Conservation (phyloP, 2,329 filamentous ascomycete genomes). For the Akanthomyces dipterigenus region DNA sequence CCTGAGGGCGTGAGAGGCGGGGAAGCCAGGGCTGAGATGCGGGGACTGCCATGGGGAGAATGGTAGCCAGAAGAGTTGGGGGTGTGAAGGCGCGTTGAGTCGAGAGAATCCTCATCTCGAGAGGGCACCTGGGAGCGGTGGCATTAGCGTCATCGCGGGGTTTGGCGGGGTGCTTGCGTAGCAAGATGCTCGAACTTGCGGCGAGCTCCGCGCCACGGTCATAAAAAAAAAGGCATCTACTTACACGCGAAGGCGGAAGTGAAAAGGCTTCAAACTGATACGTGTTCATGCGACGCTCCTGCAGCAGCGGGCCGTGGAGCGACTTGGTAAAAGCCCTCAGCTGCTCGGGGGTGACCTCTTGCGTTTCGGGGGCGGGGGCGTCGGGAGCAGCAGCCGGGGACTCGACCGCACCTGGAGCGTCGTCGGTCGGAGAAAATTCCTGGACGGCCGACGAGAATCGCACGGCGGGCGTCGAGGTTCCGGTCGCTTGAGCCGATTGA, state of each 20-base stretch:
- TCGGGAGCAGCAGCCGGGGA: conserved; percentile 16
- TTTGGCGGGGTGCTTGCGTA: not conserved
- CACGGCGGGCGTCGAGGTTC: conserved; percentile 40
- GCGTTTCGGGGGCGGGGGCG: conserved; percentile 24
- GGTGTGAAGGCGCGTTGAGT: conserved; percentile 57
- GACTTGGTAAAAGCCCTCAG: conserved; percentile 65
- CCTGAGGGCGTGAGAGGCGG: conserved; percentile 84
- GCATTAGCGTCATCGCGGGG: not conserved
- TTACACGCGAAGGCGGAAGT: conserved; percentile 73
- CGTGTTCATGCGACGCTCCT: conserved; percentile 76
- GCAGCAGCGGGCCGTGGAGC: conserved; percentile 67
- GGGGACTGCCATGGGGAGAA: conserved; percentile 62
- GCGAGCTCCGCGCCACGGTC: not conserved
- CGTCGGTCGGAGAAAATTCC: conserved; percentile 48
- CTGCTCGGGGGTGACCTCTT: conserved; percentile 51
- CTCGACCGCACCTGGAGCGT: conserved; percentile 18
- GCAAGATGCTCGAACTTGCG: not conserved
- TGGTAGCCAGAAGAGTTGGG: conserved; percentile 57
- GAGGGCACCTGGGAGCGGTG: conserved; percentile 44
- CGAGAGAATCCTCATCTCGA: conserved; percentile 52
- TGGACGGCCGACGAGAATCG: conserved; percentile 66
- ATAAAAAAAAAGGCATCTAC: conserved; percentile 28
- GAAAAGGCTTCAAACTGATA: conserved; percentile 90
- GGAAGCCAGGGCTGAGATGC: conserved; percentile 68
- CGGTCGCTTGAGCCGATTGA: conserved; percentile 20